phyloP scores from a whole-genome alignment of 805 yeast genomes.

The Wickerhamiella musiphila region DNA sequence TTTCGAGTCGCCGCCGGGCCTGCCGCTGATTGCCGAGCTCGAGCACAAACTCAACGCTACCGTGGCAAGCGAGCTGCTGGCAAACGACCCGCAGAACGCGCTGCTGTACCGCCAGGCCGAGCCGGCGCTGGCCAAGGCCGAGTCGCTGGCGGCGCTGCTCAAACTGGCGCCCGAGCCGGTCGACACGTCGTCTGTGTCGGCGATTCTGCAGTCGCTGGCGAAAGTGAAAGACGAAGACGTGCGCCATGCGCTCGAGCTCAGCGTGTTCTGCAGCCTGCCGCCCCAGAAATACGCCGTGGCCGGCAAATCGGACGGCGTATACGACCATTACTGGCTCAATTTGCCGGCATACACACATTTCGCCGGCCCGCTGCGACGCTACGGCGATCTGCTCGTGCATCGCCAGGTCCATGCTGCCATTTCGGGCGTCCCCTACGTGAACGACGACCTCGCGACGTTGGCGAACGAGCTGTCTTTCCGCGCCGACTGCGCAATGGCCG shows the following conservation, averaged over 20 bases:
- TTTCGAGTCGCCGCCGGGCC: conserved; percentile 2
- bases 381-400: conserved; percentile 84
- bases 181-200: conserved; percentile 57
- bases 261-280: conserved; percentile 63
- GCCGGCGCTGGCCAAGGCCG: conserved; percentile 69
- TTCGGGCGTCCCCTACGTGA: conserved; percentile 9
- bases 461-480: conserved; percentile 91
- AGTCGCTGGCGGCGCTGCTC: conserved; percentile 57
- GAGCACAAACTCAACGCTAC: conserved; percentile 67
- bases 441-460: conserved; percentile 19
- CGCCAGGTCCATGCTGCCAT: conserved; percentile 68
- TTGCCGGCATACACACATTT: conserved; percentile 82
- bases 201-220: conserved; percentile 55
- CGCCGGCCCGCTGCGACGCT: conserved; percentile 81
- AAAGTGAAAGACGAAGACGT: conserved; percentile 40
- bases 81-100: conserved; percentile 63
- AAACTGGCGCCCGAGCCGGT: conserved; percentile 34
- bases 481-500: conserved; percentile 81
- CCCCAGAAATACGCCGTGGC: conserved; percentile 81
- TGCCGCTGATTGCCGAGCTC: conserved; percentile 52
- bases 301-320: conserved; percentile 68
- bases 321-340: conserved; percentile 64
- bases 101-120: conserved; percentile 74
- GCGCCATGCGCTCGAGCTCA: conserved; percentile 60
- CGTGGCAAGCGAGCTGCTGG: conserved; percentile 63